Base-by-base conservation (phyloP, 352 stramenopile genomes). In the Globisporangium cystogenes region DNA sequence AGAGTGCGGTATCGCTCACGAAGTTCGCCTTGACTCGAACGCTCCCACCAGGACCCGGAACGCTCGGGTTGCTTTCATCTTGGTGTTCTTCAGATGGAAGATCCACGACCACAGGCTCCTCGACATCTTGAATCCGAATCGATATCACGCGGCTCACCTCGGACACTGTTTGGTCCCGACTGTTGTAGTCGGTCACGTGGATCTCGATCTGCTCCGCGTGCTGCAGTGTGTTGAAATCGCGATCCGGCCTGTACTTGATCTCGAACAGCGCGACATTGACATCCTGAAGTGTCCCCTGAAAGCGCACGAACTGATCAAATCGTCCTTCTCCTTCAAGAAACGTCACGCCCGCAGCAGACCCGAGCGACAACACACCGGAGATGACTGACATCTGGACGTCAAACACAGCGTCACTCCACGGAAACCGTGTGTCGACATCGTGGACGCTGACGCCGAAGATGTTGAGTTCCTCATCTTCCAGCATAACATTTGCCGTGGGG, bases 211-310 rank as follows among this genome's bases (percentile, higher is more conserved):
- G 56, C 44, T 94, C 83, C 4, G 42, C 18, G 36, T 94, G 81
- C 14, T 85, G 77, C 1, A 65, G 61, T 0, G 72, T 82, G 42
- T 91, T 94, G 54, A 87, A 94, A 23, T 94, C 65, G 46, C 65
- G 67, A 44, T 93, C 72, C 4, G 84, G 79, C 40, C 51, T 59
- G 55, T 94, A 94, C 20, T 63, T 70, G 35, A 94, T 69, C 46
- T 90, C 71, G n/a, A 89, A 87, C 0, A 94, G 50, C 23, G 84
- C 84, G 1, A 56, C 40, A 52, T 91, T 93, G 18, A 92, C 65
- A 23, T 74, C 59, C 11, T 68, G 54, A 29, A 94, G 41, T 23
- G 65, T 46, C 15, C 84, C 82, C 16, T 60, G 57, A 42, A 93
- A 87, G 0, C 65, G 69, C 37, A 87, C 54, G 8, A 88, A 62